Percentiles rank a stretch among this genome's conserved stretches.
phyloP scores from a whole-genome alignment of 2,329 filamentous ascomycete genomes.

The Aspergillus carbonarius region DNA sequence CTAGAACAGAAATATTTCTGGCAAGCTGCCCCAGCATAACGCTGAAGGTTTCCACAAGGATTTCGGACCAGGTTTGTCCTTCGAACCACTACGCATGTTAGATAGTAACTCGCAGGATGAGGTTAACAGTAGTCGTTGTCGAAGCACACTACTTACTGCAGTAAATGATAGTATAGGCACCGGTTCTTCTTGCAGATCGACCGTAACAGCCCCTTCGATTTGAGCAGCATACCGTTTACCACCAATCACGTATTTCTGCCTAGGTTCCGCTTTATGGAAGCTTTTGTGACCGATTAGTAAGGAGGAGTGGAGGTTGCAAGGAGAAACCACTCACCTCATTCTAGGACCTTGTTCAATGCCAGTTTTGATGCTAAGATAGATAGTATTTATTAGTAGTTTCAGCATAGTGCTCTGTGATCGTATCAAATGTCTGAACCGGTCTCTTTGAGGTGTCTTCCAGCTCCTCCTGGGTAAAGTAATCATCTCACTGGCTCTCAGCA shows the following conservation, averaged over 20 bases:
- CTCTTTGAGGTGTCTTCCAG: background rate
- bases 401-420: conserved; percentile 1
- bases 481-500: background rate
- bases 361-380: background rate
- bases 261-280: background rate
- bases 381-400: background rate
- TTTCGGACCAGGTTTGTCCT: conserved; percentile 13
- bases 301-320: background rate
- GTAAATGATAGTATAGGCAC: conserved; percentile 5
- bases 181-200: background rate
- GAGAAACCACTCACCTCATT: background rate
- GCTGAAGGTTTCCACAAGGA: conserved; percentile 11
- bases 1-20: background rate
- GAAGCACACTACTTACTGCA: background rate
- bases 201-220: background rate
- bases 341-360: background rate
- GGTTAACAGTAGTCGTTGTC: background rate
- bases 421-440: background rate
- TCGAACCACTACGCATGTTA: conserved; percentile 11
- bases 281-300: background rate
- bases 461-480: conserved; percentile 7
- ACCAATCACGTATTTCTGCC: background rate
- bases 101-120: background rate
- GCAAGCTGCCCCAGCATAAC: conserved; percentile 15
- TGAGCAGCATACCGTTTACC: background rate